phyloP scores from a whole-genome alignment of 495 filamentous ascomycete genomes.

The Pyronema domesticum region DNA sequence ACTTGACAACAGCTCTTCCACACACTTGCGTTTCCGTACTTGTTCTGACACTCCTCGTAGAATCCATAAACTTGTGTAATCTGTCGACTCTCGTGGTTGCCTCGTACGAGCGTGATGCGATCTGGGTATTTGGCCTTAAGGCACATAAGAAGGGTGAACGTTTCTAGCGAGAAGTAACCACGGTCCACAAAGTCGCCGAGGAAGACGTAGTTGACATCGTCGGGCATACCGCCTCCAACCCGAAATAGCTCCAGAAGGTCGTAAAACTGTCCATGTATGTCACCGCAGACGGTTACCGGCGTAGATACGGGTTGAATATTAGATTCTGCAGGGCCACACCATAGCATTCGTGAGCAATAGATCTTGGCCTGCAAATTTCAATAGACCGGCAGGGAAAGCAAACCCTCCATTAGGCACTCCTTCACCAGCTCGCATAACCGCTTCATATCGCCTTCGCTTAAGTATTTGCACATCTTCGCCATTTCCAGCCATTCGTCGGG shows the following conservation, averaged over 20 bases:
- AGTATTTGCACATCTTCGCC: conserved; percentile 89
- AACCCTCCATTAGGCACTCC: conserved; percentile 93
- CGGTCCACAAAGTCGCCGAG: conserved; percentile 94
- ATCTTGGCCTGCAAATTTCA: neutral
- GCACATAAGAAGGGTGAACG: conserved; percentile 86
- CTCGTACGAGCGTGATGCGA: conserved; percentile 82
- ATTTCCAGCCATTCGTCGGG: conserved; percentile 94
- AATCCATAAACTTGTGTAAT: conserved; percentile 98
- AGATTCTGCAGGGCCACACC: conserved; percentile 43
- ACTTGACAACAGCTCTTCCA: conserved; percentile 99
- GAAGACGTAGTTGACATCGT: conserved; percentile 78
- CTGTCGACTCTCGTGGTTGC: conserved; percentile 93
- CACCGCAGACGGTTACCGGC: conserved; percentile 94
- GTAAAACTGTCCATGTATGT: conserved; percentile 98
- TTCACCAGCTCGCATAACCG: conserved; percentile 96
- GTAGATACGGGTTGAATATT: conserved; percentile 94
- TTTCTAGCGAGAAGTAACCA: conserved; percentile 94
- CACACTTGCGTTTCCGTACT: conserved; percentile 94
- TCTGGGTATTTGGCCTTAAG: conserved; percentile 97
- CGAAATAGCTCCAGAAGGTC: conserved; percentile 92
- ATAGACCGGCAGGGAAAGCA: conserved; percentile 10
- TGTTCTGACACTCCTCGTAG: conserved; percentile 94
- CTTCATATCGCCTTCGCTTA: conserved; percentile 93
- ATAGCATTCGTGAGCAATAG: neutral
- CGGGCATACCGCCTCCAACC: conserved; percentile 87